phyloP scores from a whole-genome alignment of 495 filamentous ascomycete genomes.

The Penicillium simplicissimum region DNA sequence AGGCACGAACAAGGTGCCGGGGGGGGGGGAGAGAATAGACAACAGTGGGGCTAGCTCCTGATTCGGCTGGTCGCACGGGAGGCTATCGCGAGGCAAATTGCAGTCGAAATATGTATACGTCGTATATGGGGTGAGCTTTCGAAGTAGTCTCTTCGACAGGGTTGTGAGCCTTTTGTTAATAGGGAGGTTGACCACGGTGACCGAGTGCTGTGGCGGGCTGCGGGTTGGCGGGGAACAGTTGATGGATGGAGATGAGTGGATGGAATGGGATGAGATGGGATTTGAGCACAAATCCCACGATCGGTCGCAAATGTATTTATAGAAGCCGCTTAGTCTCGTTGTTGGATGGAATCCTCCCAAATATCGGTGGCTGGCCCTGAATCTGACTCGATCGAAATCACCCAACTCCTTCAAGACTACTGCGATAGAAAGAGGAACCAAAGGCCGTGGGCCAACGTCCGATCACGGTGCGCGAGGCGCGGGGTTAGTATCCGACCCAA shows the following conservation, averaged over 20 bases:
- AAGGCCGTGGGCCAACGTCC: slow-evolving; percentile 9
- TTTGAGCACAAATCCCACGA: slow-evolving; percentile 3
- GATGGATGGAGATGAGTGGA: slow-evolving; percentile 5
- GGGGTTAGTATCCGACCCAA: slow-evolving; percentile 17
- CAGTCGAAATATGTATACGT: background rate
- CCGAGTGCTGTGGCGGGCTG: slow-evolving; percentile 1
- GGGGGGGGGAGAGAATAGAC: background rate
- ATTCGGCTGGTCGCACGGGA: slow-evolving; percentile 1
- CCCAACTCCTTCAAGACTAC: background rate
- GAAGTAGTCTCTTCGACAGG: background rate
- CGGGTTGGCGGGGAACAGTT: background rate
- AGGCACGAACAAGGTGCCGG: slow-evolving; percentile 4
- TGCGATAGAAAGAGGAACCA: background rate
- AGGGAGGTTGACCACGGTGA: background rate
- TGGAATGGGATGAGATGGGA: slow-evolving; percentile 4
- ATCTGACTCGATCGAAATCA: background rate
- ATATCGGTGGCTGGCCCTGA: slow-evolving; percentile 18
- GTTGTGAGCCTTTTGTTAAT: background rate
- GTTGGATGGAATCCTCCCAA: background rate
- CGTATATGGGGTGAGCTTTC: background rate
- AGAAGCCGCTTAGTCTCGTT: slow-evolving; percentile 19
- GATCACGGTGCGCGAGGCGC: slow-evolving; percentile 17
- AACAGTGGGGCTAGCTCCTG: background rate
- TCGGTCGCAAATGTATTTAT: slow-evolving; percentile 24
- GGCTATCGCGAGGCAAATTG: background rate